Evolutionary conservation across 225 moss, liverwort and hornwort species (phyloP).

Genomic region (Takakia lepidozioides): DNA sequence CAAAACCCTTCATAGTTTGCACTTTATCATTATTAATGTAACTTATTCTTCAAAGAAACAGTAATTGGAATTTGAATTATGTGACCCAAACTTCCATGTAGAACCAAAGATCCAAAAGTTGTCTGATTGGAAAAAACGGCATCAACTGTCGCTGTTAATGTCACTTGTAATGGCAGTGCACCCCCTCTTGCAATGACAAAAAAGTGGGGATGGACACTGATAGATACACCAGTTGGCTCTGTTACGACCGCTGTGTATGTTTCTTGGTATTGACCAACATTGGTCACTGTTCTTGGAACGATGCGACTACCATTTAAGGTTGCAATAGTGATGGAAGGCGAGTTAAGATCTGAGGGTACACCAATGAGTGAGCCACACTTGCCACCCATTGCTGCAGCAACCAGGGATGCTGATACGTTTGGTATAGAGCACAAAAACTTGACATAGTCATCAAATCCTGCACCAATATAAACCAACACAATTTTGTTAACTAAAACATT

Average conservation of each 20-base stretch:
- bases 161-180: constrained; percentile 22
- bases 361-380: constrained; percentile 22
- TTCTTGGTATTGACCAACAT: constrained; percentile 17
- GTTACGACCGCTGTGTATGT: constrained; percentile 24
- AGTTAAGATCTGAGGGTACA: constrained; percentile 30
- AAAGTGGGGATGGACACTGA: constrained; percentile 14
- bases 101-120: constrained; percentile 30
- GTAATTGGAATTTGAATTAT: constrained; percentile 32
- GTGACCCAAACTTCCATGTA: constrained; percentile 33
- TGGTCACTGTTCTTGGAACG: constrained; percentile 21
- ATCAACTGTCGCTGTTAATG: constrained; percentile 13
- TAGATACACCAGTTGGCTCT: constrained; percentile 16
- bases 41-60: too few relatives aligned
- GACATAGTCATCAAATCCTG: constrained; percentile 54
- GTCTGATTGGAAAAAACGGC: constrained; percentile 24
- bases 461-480: not conserved
- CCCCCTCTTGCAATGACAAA: constrained; percentile 36
- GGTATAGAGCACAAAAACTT: constrained; percentile 47
- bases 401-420: constrained; percentile 8
- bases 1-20: too few relatives aligned
- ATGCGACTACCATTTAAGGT: constrained; percentile 7
- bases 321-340: constrained; percentile 39
- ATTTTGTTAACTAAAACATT: not conserved
- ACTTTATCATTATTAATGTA: too few relatives aligned
- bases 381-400: constrained; percentile 20